Conservation (phyloP, 495 filamentous ascomycete genomes). For the Clavariopsis aquatica region DNA sequence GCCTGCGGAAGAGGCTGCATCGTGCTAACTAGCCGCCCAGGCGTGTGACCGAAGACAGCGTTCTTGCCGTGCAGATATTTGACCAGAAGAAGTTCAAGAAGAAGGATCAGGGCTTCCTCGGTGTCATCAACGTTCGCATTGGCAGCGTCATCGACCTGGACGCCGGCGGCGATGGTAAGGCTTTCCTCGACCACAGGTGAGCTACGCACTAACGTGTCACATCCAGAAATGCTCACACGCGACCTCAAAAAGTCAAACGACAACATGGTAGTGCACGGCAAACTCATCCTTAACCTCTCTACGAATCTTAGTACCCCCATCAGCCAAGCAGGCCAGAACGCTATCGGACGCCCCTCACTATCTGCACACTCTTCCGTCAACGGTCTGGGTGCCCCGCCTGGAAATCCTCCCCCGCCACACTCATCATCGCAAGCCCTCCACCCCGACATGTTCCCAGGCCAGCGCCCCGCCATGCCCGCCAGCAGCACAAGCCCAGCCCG, state of each 20-base stretch:
- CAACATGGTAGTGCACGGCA: constrained; percentile 95
- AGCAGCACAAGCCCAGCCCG: constrained; percentile 47
- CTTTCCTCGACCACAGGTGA: constrained; percentile 2
- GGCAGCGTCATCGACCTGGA: constrained; percentile 89
- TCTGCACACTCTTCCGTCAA: constrained; percentile 43
- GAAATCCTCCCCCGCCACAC: constrained; percentile 38
- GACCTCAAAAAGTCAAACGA: constrained; percentile 98
- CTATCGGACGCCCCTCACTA: constrained; percentile 38
- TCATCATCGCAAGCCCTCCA: constrained; percentile 42
- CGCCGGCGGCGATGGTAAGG: constrained; percentile 84
- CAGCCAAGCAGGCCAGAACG: constrained; percentile 30
- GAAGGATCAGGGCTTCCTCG: constrained; percentile 98
- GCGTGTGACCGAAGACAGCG: constrained; percentile 86
- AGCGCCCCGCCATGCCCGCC: constrained; percentile 34
- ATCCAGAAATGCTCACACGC: constrained; percentile 88
- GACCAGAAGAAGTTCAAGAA: constrained; percentile 99
- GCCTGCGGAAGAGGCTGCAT: constrained; percentile 1
- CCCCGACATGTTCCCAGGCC: constrained; percentile 37
- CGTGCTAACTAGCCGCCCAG: constrained; percentile 50
- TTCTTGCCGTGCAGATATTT: constrained; percentile 96
- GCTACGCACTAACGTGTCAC: constrained; percentile 8
- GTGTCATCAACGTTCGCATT: constrained; percentile 94
- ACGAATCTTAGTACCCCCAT: constrained; percentile 73
- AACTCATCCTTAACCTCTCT: constrained; percentile 92
- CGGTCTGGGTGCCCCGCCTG: constrained; percentile 25